Evolutionary conservation across 331 rosid genomes (phyloP), one percentile per base, ranked within the genome.

Genomic region (Arachis monticola): DNA sequence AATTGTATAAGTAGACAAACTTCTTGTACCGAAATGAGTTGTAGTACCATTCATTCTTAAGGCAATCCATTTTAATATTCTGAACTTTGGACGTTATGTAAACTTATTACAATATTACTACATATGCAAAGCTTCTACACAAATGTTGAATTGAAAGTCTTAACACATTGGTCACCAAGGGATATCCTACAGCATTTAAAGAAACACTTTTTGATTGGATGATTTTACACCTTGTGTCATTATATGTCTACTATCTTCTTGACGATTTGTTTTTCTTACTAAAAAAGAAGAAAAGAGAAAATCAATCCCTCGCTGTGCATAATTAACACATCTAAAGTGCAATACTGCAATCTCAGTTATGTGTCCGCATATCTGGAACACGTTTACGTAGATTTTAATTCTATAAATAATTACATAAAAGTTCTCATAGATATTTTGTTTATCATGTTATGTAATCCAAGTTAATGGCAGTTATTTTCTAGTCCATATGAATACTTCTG

Each of bases 271-370:
- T 53, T 53, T 53, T 53, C 17, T 27, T 53, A 10, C 10, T 12
- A 12, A 51, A 53, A 53, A 53, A n/a, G 30, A 27, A 27, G 1
- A 35, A 4, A 35, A 35, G 40, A 35, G 40, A 35, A 53, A 53
- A 5, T 73, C 50, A 66, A 47, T 13, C 56, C 63, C 60, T 64
- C 17, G 13, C 58, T 82, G 79, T 13, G 64, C 59, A 69, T 74
- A 59, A 12, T 60, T 44, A 51, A 64, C 47, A 51, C 40, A 35
- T 74, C 77, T 48, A 57, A 78, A 47, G 14, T 74, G 66, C 58
- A 63, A 64, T 48, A 40, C 11, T 74, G 66, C 58, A 63, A 64
- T 48, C 47, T 30, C 60, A 53, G 55, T 60, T 69, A 48, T 68
- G 53, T 75, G 68, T 75, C 69, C 69, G 62, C 53, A 42, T 57